Base-by-base conservation (phyloP, 208 protist species). In the Wallacemonas sp. region DNA sequence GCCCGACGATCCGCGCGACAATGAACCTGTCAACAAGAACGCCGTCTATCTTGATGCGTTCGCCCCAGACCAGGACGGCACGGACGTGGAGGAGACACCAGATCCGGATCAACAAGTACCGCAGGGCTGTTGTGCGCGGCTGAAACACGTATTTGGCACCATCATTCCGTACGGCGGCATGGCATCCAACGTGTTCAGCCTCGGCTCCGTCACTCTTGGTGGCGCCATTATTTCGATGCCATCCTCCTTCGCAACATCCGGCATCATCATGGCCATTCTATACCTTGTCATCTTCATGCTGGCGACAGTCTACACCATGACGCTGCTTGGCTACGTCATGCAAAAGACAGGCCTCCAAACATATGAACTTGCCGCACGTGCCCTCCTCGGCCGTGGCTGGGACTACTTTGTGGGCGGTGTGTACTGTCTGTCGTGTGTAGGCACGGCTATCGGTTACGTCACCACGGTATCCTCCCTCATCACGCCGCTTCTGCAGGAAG, bases 211-310 rank as follows among this genome's bases (percentile, higher is more conserved):
- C 15, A 76, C 79, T 10, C 38, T 93, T 37, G 87, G 85, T 22
- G 85, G 77, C 24, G 85, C 85, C n/a, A 87, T 88, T 37, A 52
- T 93, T 24, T 62, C 70, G 15, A 61, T 90, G 22, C 85, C 82
- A 19, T 64, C 73, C 22, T 76, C 77, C 46, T 86, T 91, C 63
- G 75, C 80, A 38, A 74, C 63, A 37, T 77, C 63, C 46, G 85
- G 85, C 13, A 36, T 89, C 12, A 63, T 74, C 36, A 76, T 86
- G 67, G 76, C 72, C 3, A 46, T 64, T 21, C 26, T 90, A 12
- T 81, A 75, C 37, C 73, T 91, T 15, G 45, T 79, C 13, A n/a
- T 89, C 12, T 44, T 79, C 2, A 54, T 55, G 10, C 13, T 68
- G 0, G 45, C 64, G 3, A 91, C 82, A 1, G 39, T 83, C n/a